These are phyloP conservation scores for Candolleomyces eurysporus DNA, from an alignment of 768 basidiomycete species.

Conservation along the genomic window DNA sequence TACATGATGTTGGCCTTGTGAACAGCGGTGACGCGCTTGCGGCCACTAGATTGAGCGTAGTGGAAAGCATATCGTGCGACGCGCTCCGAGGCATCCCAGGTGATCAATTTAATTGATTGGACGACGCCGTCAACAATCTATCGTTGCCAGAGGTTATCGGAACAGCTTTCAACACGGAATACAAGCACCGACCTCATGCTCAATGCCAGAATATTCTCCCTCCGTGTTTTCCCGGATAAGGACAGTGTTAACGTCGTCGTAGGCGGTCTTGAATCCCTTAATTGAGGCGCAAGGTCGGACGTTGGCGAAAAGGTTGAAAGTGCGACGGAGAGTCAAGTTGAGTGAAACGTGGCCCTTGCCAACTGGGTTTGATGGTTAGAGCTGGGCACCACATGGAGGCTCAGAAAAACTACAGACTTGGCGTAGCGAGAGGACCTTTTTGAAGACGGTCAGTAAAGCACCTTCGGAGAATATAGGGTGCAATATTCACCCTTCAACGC, in stretches of 20 bases:
- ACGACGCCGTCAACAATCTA: conserved; percentile 96
- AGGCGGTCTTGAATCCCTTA: conserved; percentile 96
- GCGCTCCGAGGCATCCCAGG: conserved; percentile 97
- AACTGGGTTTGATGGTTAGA: conserved; percentile 47
- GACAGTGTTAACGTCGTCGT: conserved; percentile 97
- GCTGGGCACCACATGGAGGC: conserved; percentile 1
- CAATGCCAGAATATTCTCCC: conserved; percentile 99
- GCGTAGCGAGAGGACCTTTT: conserved; percentile 91
- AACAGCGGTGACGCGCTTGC: conserved; percentile 94
- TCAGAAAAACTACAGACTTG: conserved; percentile 59
- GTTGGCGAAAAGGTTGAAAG: conserved; percentile 98
- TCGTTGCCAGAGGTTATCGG: background rate
- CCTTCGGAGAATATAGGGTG: conserved; percentile 1
- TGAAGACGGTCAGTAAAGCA: conserved; percentile 4
- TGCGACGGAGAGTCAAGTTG: conserved; percentile 94
- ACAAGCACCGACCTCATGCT: conserved; percentile 79
- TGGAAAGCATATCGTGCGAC: conserved; percentile 99
- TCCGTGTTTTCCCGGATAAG: conserved; percentile 99
- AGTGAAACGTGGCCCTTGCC: conserved; percentile 99
- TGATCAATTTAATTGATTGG: conserved; percentile 99
- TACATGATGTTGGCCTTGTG: conserved; percentile 99
- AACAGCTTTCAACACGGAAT: background rate
- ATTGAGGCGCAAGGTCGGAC: conserved; percentile 96
- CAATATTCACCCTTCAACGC: conserved; percentile 82
- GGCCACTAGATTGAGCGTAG: conserved; percentile 85